These are phyloP conservation scores for Fennellomyces sp. DNA, from an alignment of 371 early-diverging fungal genomes.

Conservation along the genomic window DNA sequence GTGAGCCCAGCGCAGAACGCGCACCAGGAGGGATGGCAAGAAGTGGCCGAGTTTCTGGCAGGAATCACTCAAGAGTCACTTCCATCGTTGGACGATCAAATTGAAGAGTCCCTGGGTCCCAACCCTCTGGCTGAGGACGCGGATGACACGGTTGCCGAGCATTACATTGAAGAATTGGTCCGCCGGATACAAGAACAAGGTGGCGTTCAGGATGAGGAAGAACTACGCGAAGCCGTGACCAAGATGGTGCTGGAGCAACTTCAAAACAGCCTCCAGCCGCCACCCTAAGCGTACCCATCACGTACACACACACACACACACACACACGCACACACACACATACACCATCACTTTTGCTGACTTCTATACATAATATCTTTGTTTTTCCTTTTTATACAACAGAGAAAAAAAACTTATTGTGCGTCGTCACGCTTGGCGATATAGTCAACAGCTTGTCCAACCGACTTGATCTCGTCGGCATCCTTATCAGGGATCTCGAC, in stretches of 20 bases:
- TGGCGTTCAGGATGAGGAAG: slow-evolving; percentile 44
- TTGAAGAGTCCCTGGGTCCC: slow-evolving; percentile 16
- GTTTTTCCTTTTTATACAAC: neutral
- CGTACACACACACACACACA: neutral
- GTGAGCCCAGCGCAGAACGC: slow-evolving; percentile 45
- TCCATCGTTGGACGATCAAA: slow-evolving; percentile 17
- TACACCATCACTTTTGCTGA: too few species aligned
- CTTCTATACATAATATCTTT: too few species aligned
- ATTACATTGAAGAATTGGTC: slow-evolving; percentile 34
- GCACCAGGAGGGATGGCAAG: slow-evolving; percentile 41
- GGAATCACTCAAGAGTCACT: slow-evolving; percentile 34
- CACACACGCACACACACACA: neutral
- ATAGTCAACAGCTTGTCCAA: slow-evolving; percentile 88
- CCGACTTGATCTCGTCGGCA: slow-evolving; percentile 93
- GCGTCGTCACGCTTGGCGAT: slow-evolving; percentile 79
- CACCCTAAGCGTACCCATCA: too few species aligned
- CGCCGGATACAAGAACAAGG: slow-evolving; percentile 38
- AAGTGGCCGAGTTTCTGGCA: slow-evolving; percentile 42
- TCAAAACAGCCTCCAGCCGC: slow-evolving; percentile 21
- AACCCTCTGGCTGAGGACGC: neutral
- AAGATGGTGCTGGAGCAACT: slow-evolving; percentile 43
- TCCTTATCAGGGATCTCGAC: slow-evolving; percentile 97
- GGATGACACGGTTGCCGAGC: slow-evolving; percentile 20
- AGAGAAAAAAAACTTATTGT: slow-evolving; percentile 49
- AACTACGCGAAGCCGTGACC: slow-evolving; percentile 38